Conservation (phyloP, 1,284 basidiomycete genomes). For the Wallemia mellicola region DNA sequence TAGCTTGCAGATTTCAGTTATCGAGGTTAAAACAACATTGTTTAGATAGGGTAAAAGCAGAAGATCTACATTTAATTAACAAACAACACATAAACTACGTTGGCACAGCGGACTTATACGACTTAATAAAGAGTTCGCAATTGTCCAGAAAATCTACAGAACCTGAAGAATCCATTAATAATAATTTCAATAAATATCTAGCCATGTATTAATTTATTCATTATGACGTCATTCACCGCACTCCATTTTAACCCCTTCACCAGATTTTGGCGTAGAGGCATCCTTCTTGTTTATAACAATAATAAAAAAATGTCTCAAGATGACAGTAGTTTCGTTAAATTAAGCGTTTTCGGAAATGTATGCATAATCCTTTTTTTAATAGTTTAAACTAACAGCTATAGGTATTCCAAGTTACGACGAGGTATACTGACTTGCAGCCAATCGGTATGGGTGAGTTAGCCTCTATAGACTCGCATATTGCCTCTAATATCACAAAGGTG, state of each 20-base stretch:
- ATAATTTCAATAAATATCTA: background rate
- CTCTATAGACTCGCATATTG: constrained; percentile 7
- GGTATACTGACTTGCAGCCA: constrained; percentile 98
- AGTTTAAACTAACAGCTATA: too few relatives aligned
- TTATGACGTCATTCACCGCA: too few relatives aligned
- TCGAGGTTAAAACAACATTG: background rate
- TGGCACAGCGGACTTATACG: background rate
- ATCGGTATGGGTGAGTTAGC: constrained; percentile 72
- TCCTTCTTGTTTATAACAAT: background rate
- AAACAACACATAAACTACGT: too few relatives aligned
- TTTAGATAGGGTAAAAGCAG: background rate
- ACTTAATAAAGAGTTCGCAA: background rate
- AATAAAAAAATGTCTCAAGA: background rate
- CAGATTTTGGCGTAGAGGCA: too few relatives aligned
- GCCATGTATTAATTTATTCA: background rate
- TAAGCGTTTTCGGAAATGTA: constrained; percentile 9
- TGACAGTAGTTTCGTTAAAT: background rate
- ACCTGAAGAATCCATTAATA: background rate
- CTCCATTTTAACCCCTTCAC: too few relatives aligned
- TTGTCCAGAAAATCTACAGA: background rate
- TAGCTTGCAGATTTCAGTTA: background rate
- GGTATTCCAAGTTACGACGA: constrained; percentile 62
- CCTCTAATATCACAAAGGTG: constrained; percentile 24
- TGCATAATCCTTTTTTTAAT: too few relatives aligned
- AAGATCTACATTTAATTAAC: too few relatives aligned